Percentiles rank a stretch among this genome's conserved stretches.
Evolutionary conservation across 129 eudicot genomes (phyloP).

Genomic region (Logfia minima): DNA sequence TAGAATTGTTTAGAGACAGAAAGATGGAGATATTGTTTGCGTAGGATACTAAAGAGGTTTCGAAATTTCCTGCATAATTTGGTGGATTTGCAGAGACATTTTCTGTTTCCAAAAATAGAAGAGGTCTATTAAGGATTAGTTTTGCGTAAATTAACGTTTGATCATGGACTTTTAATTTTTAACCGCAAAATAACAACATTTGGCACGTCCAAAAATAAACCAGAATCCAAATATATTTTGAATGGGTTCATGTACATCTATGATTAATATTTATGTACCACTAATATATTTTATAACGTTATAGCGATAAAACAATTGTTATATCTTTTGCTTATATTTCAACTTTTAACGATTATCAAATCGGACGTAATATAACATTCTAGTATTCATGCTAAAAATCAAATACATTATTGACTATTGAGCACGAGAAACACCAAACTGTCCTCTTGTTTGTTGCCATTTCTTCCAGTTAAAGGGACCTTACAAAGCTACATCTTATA

Average conservation of each 20-base stretch:
- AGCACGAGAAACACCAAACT: not conserved
- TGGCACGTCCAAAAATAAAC: not conserved
- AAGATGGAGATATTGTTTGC: constrained; percentile 26
- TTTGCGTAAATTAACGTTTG: constrained; percentile 61
- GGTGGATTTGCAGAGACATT: constrained; percentile 24
- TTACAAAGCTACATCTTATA: not conserved
- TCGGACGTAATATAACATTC: no score
- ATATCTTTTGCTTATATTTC: no score
- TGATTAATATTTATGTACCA: no score
- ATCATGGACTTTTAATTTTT: constrained; percentile 23
- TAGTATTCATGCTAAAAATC: no score
- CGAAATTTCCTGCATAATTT: constrained; percentile 18
- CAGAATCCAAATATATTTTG: no score
- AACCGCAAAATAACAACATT: constrained; percentile 4
- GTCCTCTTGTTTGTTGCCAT: constrained; percentile 8
- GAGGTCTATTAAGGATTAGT: constrained; percentile 32
- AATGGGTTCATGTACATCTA: no score
- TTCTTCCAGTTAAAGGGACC: not conserved
- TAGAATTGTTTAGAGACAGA: constrained; percentile 28
- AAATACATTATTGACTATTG: no score
- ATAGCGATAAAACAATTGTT: no score
- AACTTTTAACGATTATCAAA: no score
- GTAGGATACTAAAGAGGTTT: constrained; percentile 35
- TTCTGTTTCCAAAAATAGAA: constrained; percentile 28
- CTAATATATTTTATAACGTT: no score